Conservation (phyloP, 805 yeast genomes). For the Saccharomycopsis fodiens region DNA sequence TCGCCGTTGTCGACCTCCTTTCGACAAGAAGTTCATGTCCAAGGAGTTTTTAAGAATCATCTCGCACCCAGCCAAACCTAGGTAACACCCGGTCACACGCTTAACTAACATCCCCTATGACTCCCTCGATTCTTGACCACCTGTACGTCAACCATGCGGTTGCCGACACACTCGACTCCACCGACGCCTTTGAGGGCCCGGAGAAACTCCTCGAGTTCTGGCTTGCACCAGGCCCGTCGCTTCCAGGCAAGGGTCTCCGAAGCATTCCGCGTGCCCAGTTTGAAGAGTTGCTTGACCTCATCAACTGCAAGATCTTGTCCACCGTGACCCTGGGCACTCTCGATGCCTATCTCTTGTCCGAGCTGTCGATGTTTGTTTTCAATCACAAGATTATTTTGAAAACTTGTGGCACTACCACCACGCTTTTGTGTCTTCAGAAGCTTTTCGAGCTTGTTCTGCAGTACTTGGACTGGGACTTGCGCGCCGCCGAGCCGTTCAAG, state of each 20-base stretch:
- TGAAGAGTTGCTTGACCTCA: conserved; percentile 69
- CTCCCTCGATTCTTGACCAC: conserved; percentile 26
- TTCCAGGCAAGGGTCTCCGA: conserved; percentile 40
- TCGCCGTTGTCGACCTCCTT: too few species aligned
- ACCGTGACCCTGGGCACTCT: conserved; percentile 55
- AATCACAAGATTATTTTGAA: conserved; percentile 79
- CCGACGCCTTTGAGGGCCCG: conserved; percentile 95
- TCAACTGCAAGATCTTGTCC: conserved; percentile 83
- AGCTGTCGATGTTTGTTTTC: conserved; percentile 84
- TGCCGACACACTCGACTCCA: conserved; percentile 73
- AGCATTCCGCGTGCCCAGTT: conserved; percentile 58
- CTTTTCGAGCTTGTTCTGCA: conserved; percentile 45
- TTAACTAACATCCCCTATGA: conserved; percentile 2
- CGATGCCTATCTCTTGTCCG: conserved; percentile 83
- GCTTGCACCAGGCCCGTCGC: conserved; percentile 53
- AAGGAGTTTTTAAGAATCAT: conserved; percentile 29
- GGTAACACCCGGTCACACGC: conserved; percentile 14
- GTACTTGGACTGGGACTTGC: conserved; percentile 36
- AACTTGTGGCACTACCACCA: conserved; percentile 95
- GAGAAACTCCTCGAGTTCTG: conserved; percentile 88
- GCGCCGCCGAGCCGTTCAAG: conserved; percentile 40
- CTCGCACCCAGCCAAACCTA: conserved; percentile 28
- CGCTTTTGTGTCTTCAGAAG: conserved; percentile 65
- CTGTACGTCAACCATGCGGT: conserved; percentile 69
- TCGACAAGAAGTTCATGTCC: conserved; percentile 24